Evolutionary conservation across 495 filamentous ascomycete genomes (phyloP), one percentile per base, ranked within the genome.

Genomic region (Cenococcum geophilum): DNA sequence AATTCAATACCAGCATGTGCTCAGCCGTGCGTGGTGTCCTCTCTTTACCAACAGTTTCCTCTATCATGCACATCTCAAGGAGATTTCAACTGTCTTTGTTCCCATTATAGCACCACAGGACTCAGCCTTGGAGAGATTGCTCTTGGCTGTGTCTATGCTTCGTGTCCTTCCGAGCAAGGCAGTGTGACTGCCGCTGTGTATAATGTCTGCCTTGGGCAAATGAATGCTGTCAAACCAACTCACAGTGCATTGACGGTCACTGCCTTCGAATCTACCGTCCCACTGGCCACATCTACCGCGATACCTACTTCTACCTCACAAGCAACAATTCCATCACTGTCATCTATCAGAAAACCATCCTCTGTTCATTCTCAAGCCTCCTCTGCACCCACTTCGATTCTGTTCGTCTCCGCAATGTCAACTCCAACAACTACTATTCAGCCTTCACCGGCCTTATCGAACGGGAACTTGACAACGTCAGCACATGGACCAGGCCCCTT

Each of bases 61-160:
- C 10, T 53, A 14, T 25, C 66, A 27, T 70, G 68, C 57, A 62
- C 68, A 10, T 43, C 35, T 36, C 40, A 35, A 37, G 52, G 20
- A 56, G 57, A 63, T 56, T 9, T 70, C 32, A 36, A 43, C 36
- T 70, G 68, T 61, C 51, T 70, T 3, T 70, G 68, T 45, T 62
- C 65, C 34, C 54, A 32, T 52, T 70, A 70, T 68, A 70, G 65
- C 27, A 60, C 36, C 21, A 22, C 32, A 27, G 68, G 68, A 34
- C 57, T 62, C 36, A 58, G 61, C 42, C 65, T 70, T 16, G 68
- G 68, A 34, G 68, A 70, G 49, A 65, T 61, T 22, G 65, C 64
- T 42, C 60, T 67, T 22, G 59, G 56, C 42, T 70, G 68, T 56
- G 51, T 70, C 59, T 63, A 65, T 60, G 45, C 68, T 18, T 50